These are phyloP conservation scores for Patellaria atrata DNA, from an alignment of 495 filamentous ascomycete genomes.

Conservation along the genomic window DNA sequence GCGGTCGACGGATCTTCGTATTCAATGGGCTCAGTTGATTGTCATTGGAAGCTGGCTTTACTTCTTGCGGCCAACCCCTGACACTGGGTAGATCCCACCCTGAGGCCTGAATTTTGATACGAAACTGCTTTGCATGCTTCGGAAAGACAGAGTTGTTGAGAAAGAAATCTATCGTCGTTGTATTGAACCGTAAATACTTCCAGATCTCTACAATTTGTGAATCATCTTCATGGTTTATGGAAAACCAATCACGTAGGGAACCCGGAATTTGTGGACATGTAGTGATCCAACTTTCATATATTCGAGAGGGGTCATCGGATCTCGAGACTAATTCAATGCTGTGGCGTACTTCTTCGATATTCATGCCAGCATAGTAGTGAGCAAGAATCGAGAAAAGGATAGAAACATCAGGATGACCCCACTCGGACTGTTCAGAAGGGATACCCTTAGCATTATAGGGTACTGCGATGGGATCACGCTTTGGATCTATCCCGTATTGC, in stretches of 20 bases:
- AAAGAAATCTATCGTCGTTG: conserved; percentile 34
- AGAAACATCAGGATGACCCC: conserved; percentile 40
- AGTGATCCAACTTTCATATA: conserved; percentile 35
- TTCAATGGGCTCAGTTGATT: conserved; percentile 1
- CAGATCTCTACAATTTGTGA: conserved; percentile 33
- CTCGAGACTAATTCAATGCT: conserved; percentile 29
- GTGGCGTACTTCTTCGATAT: conserved; percentile 27
- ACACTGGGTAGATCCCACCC: conserved; percentile 43
- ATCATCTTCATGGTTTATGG: conserved; percentile 37
- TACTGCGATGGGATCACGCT: conserved; percentile 33
- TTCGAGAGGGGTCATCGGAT: conserved; percentile 36
- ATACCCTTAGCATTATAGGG: conserved; percentile 32
- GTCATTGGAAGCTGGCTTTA: too few relatives aligned
- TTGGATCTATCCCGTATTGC: conserved; percentile 30
- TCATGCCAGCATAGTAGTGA: conserved; percentile 38
- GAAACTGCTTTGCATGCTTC: conserved; percentile 36
- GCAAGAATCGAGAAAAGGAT: conserved; percentile 39
- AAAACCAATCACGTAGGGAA: conserved; percentile 30
- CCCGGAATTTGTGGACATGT: conserved; percentile 26
- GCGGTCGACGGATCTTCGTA: conserved; percentile 1
- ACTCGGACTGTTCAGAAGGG: conserved; percentile 37
- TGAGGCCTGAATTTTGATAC: conserved; percentile 37
- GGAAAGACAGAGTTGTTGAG: conserved; percentile 43
- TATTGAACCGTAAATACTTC: conserved; percentile 25
- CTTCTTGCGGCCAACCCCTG: too few relatives aligned